Conservation (phyloP, 2,329 filamentous ascomycete species). For the Zalaria obscura region DNA sequence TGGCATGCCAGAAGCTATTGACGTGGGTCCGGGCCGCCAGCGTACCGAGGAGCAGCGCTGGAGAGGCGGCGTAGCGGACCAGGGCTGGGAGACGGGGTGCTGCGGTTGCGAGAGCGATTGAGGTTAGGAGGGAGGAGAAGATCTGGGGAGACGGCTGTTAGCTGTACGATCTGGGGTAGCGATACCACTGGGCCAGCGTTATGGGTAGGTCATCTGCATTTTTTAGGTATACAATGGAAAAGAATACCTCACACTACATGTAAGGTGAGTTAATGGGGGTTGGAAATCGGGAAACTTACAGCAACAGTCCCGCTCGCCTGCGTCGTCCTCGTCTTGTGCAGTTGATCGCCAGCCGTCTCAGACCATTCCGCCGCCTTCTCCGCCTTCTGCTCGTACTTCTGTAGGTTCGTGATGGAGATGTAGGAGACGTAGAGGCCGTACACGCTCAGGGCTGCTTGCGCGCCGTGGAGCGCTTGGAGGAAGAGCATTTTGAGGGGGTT, state of each 20-base stretch:
- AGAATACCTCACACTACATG: neutral
- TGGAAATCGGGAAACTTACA: slow-evolving; percentile 11
- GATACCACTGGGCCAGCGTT: neutral
- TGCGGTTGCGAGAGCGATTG: slow-evolving; percentile 11
- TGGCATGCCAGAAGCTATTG: slow-evolving; percentile 18
- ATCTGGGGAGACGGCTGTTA: slow-evolving; percentile 10
- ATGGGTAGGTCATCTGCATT: neutral
- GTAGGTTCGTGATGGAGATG: slow-evolving; percentile 28
- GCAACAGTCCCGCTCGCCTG: slow-evolving; percentile 26
- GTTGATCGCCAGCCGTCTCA: slow-evolving; percentile 25
- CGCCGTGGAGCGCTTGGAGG: slow-evolving; percentile 18
- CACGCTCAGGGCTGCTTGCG: slow-evolving; percentile 24
- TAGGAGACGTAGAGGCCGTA: slow-evolving; percentile 30
- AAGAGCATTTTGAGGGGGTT: slow-evolving; percentile 1
- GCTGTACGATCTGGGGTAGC: neutral
- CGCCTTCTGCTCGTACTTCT: slow-evolving; percentile 29
- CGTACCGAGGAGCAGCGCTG: slow-evolving; percentile 13
- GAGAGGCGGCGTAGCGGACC: slow-evolving; percentile 8
- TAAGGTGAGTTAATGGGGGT: neutral
- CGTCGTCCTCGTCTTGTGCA: slow-evolving; percentile 30
- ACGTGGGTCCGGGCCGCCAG: slow-evolving; percentile 17
- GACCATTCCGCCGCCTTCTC: slow-evolving; percentile 33
- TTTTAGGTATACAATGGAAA: neutral
- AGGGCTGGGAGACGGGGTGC: slow-evolving; percentile 1
- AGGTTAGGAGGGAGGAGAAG: slow-evolving; percentile 14